phyloP scores from a whole-genome alignment of 768 basidiomycete species.

The Xanthoconium purpureum region DNA sequence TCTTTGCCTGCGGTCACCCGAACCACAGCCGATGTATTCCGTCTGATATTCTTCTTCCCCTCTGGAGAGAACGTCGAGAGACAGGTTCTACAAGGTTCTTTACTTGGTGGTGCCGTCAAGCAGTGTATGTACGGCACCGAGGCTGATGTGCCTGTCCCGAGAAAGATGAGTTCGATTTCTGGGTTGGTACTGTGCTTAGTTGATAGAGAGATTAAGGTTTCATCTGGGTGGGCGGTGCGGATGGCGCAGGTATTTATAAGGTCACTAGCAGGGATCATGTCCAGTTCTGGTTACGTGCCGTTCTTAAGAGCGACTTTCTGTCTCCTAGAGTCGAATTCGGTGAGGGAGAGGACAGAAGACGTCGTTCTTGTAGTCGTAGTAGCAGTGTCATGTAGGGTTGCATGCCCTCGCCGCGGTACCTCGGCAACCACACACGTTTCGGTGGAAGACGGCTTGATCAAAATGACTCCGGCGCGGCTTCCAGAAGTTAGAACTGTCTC shows the following conservation, averaged over 20 bases:
- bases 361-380: no score
- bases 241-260: not conserved
- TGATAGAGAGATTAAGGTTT: not conserved
- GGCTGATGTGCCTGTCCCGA: constrained; percentile 81
- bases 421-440: no score
- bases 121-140: constrained; percentile 70
- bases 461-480: no score
- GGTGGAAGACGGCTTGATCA: no score
- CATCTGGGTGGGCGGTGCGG: not conserved
- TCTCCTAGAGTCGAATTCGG: no score
- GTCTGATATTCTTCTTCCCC: constrained; percentile 78
- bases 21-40: constrained; percentile 78
- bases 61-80: constrained; percentile 62
- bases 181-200: not conserved
- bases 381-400: no score
- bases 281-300: not conserved
- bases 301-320: no score
- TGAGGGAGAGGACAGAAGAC: no score
- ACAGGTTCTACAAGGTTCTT: constrained; percentile 58
- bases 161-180: constrained; percentile 66
- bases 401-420: no score
- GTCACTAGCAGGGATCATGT: not conserved
- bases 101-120: constrained; percentile 62
- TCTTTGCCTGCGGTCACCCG: constrained; percentile 40
- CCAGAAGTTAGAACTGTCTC: no score